Base-by-base conservation (phyloP, 2,329 filamentous ascomycete species). In the Fonsecaea erecta region DNA sequence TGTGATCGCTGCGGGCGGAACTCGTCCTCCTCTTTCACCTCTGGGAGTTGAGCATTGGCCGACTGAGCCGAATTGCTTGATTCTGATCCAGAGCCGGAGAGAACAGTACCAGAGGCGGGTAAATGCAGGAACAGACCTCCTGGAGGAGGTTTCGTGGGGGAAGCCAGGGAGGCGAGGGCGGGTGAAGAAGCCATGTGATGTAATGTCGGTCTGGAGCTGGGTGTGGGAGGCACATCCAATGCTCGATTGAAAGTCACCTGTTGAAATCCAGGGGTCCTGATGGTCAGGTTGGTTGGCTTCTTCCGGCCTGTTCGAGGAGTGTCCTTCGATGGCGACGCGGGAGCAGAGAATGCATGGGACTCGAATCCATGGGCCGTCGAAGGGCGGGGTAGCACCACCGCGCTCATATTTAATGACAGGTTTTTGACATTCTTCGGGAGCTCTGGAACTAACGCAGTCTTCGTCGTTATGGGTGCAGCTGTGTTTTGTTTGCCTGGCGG, bases 161-260 rank as follows among this genome's bases (percentile, higher is more conserved):
- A 85, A 59, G 83, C 80, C 56, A 88, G 70, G 3, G 77, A 77
- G 16, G 83, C 82, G 46, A 88, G 75, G 5, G 85, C 86, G 3
- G 86, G 86, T 1, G 86, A 87, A 1, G 86, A 88, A 73, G 88
- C 85, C 46, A 86, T 85, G 69, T 88, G 86, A 62, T 85, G 82
- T 58, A 88, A 76, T 18, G 81, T 79, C n/a, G 83, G 81, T 30
- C 80, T 79, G 54, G 82, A 77, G 21, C 80, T 80, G 2, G 86
- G 86, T 7, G 86, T 88, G 0, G 85, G 83, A 11, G 86, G 86
- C 16, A 87, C 84, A 18, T 82, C 75, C 52, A 84, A 79, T n/a
- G 79, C 73, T 62, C 79, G 80, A 6, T 82, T 79, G 65, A 83
- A 82, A 12, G 80, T 64, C 24, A 69, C 79, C 67, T 80, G 79